Evolutionary conservation across 306 rosid species (phyloP), one percentile per base, ranked within the genome.

Genomic region (Rosa multiflora): DNA sequence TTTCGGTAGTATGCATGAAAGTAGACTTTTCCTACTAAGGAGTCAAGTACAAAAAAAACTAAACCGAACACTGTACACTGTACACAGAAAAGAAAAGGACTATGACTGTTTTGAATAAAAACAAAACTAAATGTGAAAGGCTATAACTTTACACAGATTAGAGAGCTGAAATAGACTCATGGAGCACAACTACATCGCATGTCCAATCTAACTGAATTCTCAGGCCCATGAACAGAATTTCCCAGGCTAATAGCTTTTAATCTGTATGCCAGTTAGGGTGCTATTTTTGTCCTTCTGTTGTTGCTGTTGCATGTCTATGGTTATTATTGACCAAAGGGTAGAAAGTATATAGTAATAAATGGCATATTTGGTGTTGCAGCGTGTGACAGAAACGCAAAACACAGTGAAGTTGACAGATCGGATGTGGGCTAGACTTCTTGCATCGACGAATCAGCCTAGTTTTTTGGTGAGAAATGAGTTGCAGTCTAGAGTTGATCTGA

Each of bases 371-470:
- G 72, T 72, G 52, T 87, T 86, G 88, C 88, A 92, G 99, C 87
- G 91, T 52, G 99, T 95, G 82, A 92, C 98, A 0, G 98, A 92
- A 87, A 90, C 63, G 8, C 87, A 69, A 82, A 87, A 92, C 63
- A 92, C 85, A 6, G 96, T 92, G 18, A 44, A 67, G 79, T 79
- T 95, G 77, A 91, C 92, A 0, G 97, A 85, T 52, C 87, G 98
- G 79, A 90, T 92, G 97, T 95, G 99, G 98, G 99, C 96, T 72
- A 92, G 98, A 78, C 91, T 92, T 90, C 97, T 95, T 78, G 93
- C 91, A 69, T 95, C 99, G 1, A 95, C 97, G 18, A 92, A 95
- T 75, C 99, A 95, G 75, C 99, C 99, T 56, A 88, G 97, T 82
- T 95, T 95, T 80, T 47, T 88, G 79, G 75, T 77, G 20, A 53